Conservation (phyloP, 805 yeast genomes). For the Clavispora phyllophila region DNA sequence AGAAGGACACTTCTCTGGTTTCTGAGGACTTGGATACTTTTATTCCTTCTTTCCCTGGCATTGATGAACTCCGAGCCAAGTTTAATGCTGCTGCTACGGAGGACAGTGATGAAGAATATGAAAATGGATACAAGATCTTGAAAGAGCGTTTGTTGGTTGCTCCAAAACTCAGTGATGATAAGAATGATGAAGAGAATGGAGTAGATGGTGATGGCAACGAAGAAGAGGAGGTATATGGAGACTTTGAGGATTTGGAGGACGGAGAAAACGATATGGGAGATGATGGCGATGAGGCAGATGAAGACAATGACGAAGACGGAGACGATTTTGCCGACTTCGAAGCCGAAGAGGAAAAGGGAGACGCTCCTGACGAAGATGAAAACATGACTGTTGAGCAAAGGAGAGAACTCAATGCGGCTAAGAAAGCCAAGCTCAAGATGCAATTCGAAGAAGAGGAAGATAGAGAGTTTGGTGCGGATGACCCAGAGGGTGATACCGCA, state of each 20-base stretch:
- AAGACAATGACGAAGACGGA: constrained; percentile 21
- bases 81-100: constrained; percentile 34
- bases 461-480: constrained; percentile 64
- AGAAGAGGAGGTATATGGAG: constrained; percentile 34
- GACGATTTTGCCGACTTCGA: constrained; percentile 50
- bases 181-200: constrained; percentile 18
- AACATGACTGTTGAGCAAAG: constrained; percentile 62
- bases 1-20: constrained; percentile 29
- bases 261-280: constrained; percentile 23
- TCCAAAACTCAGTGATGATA: constrained; percentile 39
- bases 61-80: constrained; percentile 42
- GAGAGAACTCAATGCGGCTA: constrained; percentile 77
- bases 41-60: constrained; percentile 30
- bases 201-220: constrained; percentile 34
- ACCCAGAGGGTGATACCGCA: constrained; percentile 64
- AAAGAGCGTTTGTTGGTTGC: constrained; percentile 50
- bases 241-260: constrained; percentile 36
- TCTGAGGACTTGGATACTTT: constrained; percentile 35
- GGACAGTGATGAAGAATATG: constrained; percentile 33
- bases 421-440: constrained; percentile 80
- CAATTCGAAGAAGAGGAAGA: constrained; percentile 85
- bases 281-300: constrained; percentile 29
- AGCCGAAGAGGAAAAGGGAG: constrained; percentile 41
- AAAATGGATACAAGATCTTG: constrained; percentile 37
- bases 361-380: constrained; percentile 27